Conservation (phyloP, 1,139 yeast species). For the Diutina sp. region DNA sequence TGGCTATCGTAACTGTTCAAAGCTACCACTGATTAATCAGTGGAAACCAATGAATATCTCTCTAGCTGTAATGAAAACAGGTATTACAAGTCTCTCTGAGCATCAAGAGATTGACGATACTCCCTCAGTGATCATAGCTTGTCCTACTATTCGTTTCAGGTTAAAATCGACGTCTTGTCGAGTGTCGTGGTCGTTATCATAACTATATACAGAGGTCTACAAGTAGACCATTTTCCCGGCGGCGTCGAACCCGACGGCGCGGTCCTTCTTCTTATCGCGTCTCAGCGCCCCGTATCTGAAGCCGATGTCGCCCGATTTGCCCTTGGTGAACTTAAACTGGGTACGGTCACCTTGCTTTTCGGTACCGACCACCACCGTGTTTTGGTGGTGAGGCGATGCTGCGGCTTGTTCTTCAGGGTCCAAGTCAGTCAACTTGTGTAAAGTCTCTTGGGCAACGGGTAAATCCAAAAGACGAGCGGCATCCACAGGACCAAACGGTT, state of each 20-base stretch:
- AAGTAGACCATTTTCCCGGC: slow-evolving; percentile 46
- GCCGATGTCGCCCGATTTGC: slow-evolving; percentile 77
- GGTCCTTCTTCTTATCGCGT: slow-evolving; percentile 80
- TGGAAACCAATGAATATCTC: too few relatives aligned
- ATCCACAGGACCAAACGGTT: slow-evolving; percentile 94
- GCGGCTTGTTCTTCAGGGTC: slow-evolving; percentile 20
- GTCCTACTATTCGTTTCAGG: too few relatives aligned
- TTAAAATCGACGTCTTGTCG: too few relatives aligned
- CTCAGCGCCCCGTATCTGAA: slow-evolving; percentile 83
- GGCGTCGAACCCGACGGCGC: slow-evolving; percentile 65
- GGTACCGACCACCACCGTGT: slow-evolving; percentile 34
- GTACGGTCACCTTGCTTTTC: slow-evolving; percentile 45
- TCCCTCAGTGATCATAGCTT: too few relatives aligned
- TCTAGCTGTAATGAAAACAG: too few relatives aligned
- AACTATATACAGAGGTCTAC: not conserved
- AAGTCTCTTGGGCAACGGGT: slow-evolving; percentile 74
- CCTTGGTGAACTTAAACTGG: slow-evolving; percentile 61
- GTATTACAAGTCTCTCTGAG: too few relatives aligned
- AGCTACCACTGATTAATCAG: too few relatives aligned
- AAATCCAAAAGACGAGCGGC: slow-evolving; percentile 80
- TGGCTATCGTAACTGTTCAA: too few relatives aligned
- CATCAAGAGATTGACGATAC: too few relatives aligned
- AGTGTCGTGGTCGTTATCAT: not conserved
- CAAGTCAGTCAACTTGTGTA: slow-evolving; percentile 50
- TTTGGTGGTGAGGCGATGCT: slow-evolving; percentile 7